phyloP scores from a whole-genome alignment of 345 rosid species.

The Hibiscus mutabilis region DNA sequence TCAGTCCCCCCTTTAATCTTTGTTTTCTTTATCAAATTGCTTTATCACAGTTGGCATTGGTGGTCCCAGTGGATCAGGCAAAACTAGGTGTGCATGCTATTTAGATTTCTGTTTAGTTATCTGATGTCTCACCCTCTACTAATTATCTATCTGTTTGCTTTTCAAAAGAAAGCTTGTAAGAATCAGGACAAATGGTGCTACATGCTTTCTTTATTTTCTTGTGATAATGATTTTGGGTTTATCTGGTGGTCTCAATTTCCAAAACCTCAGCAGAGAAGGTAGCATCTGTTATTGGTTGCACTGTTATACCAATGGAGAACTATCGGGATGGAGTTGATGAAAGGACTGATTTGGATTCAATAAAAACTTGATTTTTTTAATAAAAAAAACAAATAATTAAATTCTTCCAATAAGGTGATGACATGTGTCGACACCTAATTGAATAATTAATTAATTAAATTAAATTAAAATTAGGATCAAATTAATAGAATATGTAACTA shows the following conservation, averaged over 20 bases:
- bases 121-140: constrained; percentile 4
- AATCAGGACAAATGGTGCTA: background rate
- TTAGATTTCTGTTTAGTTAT: background rate
- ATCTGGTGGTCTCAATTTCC: constrained; percentile 23
- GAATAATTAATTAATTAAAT: no score
- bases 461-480: no score
- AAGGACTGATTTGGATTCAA: constrained; percentile 74
- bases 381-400: no score
- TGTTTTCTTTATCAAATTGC: background rate
- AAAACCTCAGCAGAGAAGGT: constrained; percentile 98
- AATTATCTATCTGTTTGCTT: background rate
- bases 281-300: constrained; percentile 91
- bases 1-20: constrained; percentile 12
- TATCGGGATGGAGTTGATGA: constrained; percentile 77
- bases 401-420: no score
- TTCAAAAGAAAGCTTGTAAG: background rate
- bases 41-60: constrained; percentile 87
- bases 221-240: constrained; percentile 13
- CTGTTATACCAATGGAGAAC: constrained; percentile 95
- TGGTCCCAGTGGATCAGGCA: constrained; percentile 98
- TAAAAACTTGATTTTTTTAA: no score
- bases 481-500: no score
- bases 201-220: background rate
- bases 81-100: constrained; percentile 56
- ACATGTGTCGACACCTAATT: no score